Evolutionary conservation across 257 asterid genomes (phyloP), one percentile per base, ranked within the genome.

Genomic region (Lantana camara): DNA sequence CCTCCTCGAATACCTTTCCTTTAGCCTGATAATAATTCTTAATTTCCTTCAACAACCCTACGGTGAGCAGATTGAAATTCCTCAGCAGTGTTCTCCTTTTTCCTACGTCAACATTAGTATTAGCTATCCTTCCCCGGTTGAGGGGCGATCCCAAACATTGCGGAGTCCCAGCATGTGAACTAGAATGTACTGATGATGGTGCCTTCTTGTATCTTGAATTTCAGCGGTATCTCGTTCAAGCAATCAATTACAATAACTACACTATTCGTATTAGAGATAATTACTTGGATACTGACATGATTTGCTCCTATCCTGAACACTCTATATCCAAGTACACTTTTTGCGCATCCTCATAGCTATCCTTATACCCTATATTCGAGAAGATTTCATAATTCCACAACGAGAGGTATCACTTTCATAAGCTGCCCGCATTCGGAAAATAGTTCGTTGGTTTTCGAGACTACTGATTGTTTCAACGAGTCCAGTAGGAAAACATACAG

Each of bases 111-210:
- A n/a, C 10, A 49, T 76, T 50, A 57, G 57, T 11, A 76, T 76
- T 24, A 76, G 72, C 41, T n/a, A 41, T 61, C 81, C 81, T 57
- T 76, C n/a, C 71, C 48, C 61, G 75, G 41, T 57, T 76, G 10
- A 63, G 27, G 22, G 35, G 14, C 7, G 72, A 76, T 59, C 75
- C 81, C 15, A 1, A 14, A 34, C 9, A 51, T 15, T 76, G 79
- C 7, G 73, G 68, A 0, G 0, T 3, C 30, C 13, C 56, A n/a
- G 0, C 0, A 0, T 57, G 19, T 9, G 69, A 73, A 21, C 65
- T 77, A 54, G 27, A 41, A 11, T 77, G 83, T 32, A 74, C 66
- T 30, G 30, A 72, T 42, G 63, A 78, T 38, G 61, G 61, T 1
- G 35, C 80, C 29, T 37, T 42, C 0, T 4, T 54, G 15, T 54